Evolutionary conservation across 2,329 filamentous ascomycete genomes (phyloP), one percentile per base, ranked within the genome.

Genomic region (Rugonectria rugulosa): DNA sequence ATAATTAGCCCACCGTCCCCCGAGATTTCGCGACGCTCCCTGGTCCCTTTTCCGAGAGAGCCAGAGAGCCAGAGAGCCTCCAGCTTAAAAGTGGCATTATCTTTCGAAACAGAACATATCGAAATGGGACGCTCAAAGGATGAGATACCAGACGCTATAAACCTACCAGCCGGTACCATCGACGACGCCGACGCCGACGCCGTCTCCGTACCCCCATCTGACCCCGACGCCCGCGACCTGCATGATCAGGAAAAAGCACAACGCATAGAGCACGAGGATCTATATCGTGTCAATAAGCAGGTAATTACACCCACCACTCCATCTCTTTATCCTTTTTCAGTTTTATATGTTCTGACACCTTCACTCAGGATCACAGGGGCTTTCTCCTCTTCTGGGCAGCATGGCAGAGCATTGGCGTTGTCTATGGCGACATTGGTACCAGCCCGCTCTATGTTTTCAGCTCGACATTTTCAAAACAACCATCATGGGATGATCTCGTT

Each of bases 371-470:
- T 21, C 67, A 70, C 50, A 68, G 59, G 29, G 67, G 68, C 21
- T 31, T 64, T 29, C 31, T 70, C 12, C 54, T 70, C 36, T 27
- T 69, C 19, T 70, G 82, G 80, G 77, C 88, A 37, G 81, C 85
- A 20, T 89, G 88, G 67, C 86, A 89, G 71, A 85, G 81, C 3
- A 82, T 81, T 24, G 87, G 87, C 45, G 84, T 88, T 34, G 89
- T 89, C 45, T 89, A 90, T 58, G 87, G 87, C 20, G 87, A 90
- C 61, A 88, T 89, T 65, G 87, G 86, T 53, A 81, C 79, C 17
- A 85, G 81, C 56, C 87, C 86, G n/a, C 81, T 90, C 15, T 90
- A 90, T 64, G 87, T 90, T 15, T 90, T 77, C 70, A 89, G 86
- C 15, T 87, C 84, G n/a, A 88, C 85, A 1, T 90, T 90, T 65